Evolutionary conservation across 108 stramenopile species (phyloP).

Genomic region (Cyclotella choctawhatcheeana): DNA sequence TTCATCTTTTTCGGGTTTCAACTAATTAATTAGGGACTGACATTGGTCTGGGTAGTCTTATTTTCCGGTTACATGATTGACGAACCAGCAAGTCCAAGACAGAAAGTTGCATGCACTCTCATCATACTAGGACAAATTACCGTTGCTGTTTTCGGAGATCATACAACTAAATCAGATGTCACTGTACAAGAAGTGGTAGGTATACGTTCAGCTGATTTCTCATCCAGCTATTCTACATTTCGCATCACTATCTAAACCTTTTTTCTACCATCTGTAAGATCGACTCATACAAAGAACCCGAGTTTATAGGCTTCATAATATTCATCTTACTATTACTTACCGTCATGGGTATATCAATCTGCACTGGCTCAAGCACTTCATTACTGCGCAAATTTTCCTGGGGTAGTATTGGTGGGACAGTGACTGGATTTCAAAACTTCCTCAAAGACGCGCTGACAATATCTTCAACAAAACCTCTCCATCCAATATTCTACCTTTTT

Average conservation of each 20-base stretch:
- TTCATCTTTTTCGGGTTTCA: too few relatives aligned
- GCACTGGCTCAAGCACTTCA: constrained; percentile 18
- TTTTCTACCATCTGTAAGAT: constrained; percentile 6
- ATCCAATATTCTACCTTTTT: constrained; percentile 36
- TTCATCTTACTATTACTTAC: constrained; percentile 50
- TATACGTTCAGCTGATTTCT: neutral
- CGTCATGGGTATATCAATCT: constrained; percentile 43
- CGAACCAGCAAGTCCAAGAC: constrained; percentile 58
- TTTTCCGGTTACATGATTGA: constrained; percentile 57
- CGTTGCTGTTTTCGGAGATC: constrained; percentile 86
- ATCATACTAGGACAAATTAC: constrained; percentile 82
- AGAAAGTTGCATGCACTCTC: constrained; percentile 67
- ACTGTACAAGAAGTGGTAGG: constrained; percentile 70
- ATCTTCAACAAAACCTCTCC: constrained; percentile 37
- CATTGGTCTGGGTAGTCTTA: constrained; percentile 86
- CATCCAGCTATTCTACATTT: neutral
- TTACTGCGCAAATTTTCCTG: constrained; percentile 42
- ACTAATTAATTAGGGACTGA: too few relatives aligned
- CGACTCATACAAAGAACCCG: constrained; percentile 60
- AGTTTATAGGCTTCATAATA: constrained; percentile 62
- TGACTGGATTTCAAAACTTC: constrained; percentile 85
- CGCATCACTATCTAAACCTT: neutral
- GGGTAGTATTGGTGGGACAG: constrained; percentile 52
- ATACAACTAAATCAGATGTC: constrained; percentile 69
- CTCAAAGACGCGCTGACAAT: constrained; percentile 79